Conservation (phyloP, 345 rosid genomes). For the Litchi chinensis region DNA sequence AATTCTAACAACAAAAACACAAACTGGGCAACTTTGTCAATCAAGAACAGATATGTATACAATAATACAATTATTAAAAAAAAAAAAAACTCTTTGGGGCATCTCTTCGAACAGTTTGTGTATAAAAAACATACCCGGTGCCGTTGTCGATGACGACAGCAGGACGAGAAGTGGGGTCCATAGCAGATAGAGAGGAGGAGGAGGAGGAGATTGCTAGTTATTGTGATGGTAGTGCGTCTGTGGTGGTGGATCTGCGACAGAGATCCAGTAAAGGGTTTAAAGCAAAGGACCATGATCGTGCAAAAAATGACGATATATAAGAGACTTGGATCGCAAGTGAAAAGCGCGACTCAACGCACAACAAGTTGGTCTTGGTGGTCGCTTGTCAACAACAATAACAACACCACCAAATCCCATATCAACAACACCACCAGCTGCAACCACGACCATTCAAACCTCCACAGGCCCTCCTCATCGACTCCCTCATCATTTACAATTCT, state of each 20-base stretch:
- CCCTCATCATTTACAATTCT: slow-evolving; percentile 16
- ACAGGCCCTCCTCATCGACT: slow-evolving; percentile 10
- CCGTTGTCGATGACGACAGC: slow-evolving; percentile 98
- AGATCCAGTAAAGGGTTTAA: slow-evolving; percentile 48
- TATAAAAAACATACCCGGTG: slow-evolving; percentile 59
- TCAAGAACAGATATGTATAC: not conserved
- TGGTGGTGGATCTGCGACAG: slow-evolving; percentile 53
- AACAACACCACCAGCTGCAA: slow-evolving; percentile 6
- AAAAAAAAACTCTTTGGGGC: slow-evolving; percentile 5
- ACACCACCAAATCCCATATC: slow-evolving; percentile 32
- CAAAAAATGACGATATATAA: slow-evolving; percentile 20
- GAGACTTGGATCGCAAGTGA: slow-evolving; percentile 56
- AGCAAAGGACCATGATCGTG: slow-evolving; percentile 54
- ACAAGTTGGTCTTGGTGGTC: slow-evolving; percentile 13
- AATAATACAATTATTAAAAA: not conserved
- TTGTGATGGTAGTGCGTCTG: slow-evolving; percentile 42
- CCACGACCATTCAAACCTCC: slow-evolving; percentile 1
- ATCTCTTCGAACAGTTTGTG: slow-evolving; percentile 45
- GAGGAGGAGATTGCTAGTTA: slow-evolving; percentile 8
- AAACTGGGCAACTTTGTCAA: not conserved
- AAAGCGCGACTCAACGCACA: slow-evolving; percentile 43
- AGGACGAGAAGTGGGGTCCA: slow-evolving; percentile 94
- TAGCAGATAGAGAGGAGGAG: slow-evolving; percentile 26
- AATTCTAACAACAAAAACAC: not conserved
- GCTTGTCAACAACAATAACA: slow-evolving; percentile 8